Evolutionary conservation across 2,329 filamentous ascomycete genomes (phyloP).

Genomic region (Colletotrichum magnum): DNA sequence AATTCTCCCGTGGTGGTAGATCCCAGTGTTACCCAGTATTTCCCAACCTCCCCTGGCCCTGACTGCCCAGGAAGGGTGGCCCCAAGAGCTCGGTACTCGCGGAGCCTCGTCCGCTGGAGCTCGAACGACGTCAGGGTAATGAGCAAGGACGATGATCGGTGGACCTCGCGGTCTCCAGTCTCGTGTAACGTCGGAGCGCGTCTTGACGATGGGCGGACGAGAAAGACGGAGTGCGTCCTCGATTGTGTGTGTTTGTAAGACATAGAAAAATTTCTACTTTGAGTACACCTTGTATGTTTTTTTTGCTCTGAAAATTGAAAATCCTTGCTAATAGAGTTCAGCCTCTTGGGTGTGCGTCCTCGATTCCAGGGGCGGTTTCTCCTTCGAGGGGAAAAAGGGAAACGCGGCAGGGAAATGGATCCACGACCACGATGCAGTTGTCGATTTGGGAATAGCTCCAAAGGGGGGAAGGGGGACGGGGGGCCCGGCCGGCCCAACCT

Average conservation of each 20-base stretch:
- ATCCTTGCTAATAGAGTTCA: too few relatives aligned
- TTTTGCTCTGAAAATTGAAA: too few relatives aligned
- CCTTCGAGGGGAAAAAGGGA: conserved; percentile 28
- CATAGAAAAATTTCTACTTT: too few relatives aligned
- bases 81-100: conserved; percentile 36
- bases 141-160: conserved; percentile 39
- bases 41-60: conserved; percentile 26
- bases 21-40: conserved; percentile 32
- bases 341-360: not conserved
- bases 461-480: not conserved
- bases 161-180: conserved; percentile 15
- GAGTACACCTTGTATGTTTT: too few relatives aligned
- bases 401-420: conserved; percentile 11
- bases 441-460: conserved; percentile 37
- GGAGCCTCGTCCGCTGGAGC: conserved; percentile 31
- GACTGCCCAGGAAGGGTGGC: conserved; percentile 31
- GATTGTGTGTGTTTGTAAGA: not conserved
- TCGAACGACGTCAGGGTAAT: conserved; percentile 38
- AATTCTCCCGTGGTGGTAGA: conserved; percentile 7
- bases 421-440: conserved; percentile 36
- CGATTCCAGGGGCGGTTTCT: conserved; percentile 5
- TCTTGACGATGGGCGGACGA: not conserved
- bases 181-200: conserved; percentile 30
- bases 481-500: conserved; percentile 6
- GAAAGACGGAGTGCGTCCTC: conserved; percentile 2